These are phyloP conservation scores for Aspergillus saccharolyticus DNA, from an alignment of 495 filamentous ascomycete genomes.

Conservation along the genomic window DNA sequence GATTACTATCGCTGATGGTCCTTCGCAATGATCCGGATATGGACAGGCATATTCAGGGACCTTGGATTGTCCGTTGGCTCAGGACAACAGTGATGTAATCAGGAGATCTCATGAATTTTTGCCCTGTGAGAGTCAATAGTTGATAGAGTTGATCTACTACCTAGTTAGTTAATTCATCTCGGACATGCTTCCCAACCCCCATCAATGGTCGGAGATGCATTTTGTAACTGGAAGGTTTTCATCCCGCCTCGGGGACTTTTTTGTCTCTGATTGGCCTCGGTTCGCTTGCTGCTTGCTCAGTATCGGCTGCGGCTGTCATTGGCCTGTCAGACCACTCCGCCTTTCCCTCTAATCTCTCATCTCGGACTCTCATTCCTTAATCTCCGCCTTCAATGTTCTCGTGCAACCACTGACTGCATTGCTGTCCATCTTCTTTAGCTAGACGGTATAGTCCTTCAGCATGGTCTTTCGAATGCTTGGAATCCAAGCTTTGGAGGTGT, in stretches of 20 bases:
- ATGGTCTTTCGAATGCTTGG: conserved; percentile 22
- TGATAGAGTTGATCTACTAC: too few relatives aligned
- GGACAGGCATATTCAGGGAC: not conserved
- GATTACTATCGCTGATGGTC: not conserved
- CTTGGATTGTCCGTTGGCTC: not conserved
- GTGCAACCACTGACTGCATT: not conserved
- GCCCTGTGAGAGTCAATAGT: too few relatives aligned
- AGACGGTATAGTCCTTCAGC: too few relatives aligned
- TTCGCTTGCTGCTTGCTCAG: not conserved
- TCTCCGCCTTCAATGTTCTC: not conserved
- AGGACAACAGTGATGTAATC: conserved; percentile 14
- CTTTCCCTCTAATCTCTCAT: not conserved
- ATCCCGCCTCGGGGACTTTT: not conserved
- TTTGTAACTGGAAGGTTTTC: not conserved
- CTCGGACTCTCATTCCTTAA: not conserved
- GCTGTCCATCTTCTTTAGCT: not conserved
- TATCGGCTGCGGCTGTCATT: not conserved
- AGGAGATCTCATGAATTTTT: too few relatives aligned
- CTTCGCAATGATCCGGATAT: conserved; percentile 4
- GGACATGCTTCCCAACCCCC: not conserved
- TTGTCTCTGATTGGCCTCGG: not conserved
- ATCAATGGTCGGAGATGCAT: not conserved
- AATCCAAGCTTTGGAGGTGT: conserved; percentile 47
- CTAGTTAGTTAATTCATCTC: not conserved
- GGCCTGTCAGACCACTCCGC: not conserved